Conservation (phyloP, 2,329 filamentous ascomycete species). For the Pyrenochaeta sp. region DNA sequence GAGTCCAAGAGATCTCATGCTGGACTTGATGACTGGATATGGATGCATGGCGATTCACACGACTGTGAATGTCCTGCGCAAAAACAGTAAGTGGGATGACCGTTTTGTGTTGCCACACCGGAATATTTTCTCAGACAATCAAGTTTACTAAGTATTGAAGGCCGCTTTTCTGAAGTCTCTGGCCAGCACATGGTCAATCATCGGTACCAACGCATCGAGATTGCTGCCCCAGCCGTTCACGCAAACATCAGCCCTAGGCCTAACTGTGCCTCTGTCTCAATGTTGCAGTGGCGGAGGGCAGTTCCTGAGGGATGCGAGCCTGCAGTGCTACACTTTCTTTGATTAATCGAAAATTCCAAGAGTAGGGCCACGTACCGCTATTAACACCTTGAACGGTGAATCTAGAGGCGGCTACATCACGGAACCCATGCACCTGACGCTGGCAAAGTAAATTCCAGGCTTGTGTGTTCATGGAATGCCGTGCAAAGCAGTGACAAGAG, state of each 20-base stretch:
- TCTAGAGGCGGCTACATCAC: too few species aligned
- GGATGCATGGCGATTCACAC: neutral
- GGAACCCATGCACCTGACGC: too few species aligned
- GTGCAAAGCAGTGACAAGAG: too few species aligned
- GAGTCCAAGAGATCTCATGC: neutral
- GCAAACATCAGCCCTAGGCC: neutral
- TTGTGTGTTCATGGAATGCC: too few species aligned
- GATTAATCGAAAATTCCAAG: too few species aligned
- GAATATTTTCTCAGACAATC: neutral
- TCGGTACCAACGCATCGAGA: neutral
- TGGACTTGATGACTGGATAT: neutral
- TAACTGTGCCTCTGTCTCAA: neutral
- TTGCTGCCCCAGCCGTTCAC: neutral
- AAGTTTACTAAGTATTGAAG: neutral
- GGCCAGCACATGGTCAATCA: neutral
- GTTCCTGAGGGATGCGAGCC: neutral
- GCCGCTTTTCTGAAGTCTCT: neutral
- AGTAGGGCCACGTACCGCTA: too few species aligned
- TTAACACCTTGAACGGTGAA: too few species aligned
- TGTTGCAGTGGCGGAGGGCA: neutral
- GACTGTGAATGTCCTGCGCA: neutral
- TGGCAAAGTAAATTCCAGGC: too few species aligned
- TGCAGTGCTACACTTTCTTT: too few species aligned
- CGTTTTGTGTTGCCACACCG: conserved; percentile 1
- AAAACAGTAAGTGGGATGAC: neutral